Evolutionary conservation across 768 basidiomycete species (phyloP).

Genomic region (Cubamyces lactineus): DNA sequence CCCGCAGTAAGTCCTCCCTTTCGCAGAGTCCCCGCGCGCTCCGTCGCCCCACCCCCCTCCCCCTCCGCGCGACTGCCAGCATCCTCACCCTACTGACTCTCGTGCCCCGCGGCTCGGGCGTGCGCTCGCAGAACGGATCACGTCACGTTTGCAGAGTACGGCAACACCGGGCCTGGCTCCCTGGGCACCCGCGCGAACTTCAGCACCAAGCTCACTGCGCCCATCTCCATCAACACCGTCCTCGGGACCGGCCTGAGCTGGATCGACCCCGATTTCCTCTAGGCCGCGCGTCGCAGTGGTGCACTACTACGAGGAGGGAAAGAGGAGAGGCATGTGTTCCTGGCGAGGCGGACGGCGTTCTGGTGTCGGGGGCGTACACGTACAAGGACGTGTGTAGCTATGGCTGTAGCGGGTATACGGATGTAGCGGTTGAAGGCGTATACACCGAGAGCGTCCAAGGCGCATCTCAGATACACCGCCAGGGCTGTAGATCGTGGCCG

Average conservation of each 20-base stretch:
- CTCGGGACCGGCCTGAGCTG: conserved; percentile 23
- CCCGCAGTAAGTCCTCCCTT: conserved; percentile 26
- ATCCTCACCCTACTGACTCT: background rate
- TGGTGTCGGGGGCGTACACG: background rate
- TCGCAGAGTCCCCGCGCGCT: background rate
- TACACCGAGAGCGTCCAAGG: too few relatives aligned
- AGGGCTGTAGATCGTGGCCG: too few relatives aligned
- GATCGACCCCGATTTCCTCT: conserved; percentile 28
- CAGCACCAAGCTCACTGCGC: conserved; percentile 30
- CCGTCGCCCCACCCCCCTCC: background rate
- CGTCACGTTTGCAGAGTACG: conserved; percentile 36
- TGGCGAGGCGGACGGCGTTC: background rate
- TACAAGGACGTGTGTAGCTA: too few relatives aligned
- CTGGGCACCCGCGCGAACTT: conserved; percentile 32
- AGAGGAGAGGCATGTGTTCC: background rate
- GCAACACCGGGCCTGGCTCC: conserved; percentile 32
- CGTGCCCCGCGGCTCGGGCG: background rate
- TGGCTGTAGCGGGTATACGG: too few relatives aligned
- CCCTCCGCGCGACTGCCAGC: background rate
- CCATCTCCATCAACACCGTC: conserved; percentile 28
- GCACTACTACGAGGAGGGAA: background rate
- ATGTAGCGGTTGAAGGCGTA: too few relatives aligned
- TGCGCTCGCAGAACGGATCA: conserved; percentile 30
- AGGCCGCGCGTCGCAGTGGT: background rate
- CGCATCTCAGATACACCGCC: too few relatives aligned